Evolutionary conservation across 352 stramenopile species (phyloP), one percentile per base, ranked within the genome.

Genomic region (Peronospora tabacina): DNA sequence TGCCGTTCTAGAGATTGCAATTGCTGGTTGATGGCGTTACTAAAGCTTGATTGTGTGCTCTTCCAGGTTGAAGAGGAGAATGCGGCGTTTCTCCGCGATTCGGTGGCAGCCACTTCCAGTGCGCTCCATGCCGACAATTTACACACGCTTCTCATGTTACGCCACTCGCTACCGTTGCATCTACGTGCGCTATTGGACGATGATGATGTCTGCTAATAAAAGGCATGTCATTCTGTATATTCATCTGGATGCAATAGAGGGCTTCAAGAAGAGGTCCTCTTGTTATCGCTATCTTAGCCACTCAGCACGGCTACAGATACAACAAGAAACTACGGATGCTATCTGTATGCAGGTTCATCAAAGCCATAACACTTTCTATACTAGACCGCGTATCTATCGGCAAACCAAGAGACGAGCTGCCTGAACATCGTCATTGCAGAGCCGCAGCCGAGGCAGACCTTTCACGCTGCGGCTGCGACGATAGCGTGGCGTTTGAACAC

Each of bases 31-130:
- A 12, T 39, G 20, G 12, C 7, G 8, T 40, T 11, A 44, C 3
- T 39, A 13, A 26, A 26, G 22, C 7, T 26, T 48, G 19, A 20
- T 19, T 50, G 15, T 39, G 34, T 69, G 41, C 35, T 43, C 10
- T 16, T 36, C 6, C 45, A 90, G 76, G 72, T 90, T 32, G 77
- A 89, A 47, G 39, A 68, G 30, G 75, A 84, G 39, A 91, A 91
- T 49, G 52, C 56, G 6, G 52, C 66, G 13, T 91, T 77, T 47
- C 33, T 91, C 37, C 45, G 61, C 7, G 72, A 87, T 24, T 68
- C 54, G 28, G 61, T 88, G 40, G 33, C 49, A 15, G 58, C 60
- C 20, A 74, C 74, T 11, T 74, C 77, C 12, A 87, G 77, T 49
- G 35, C 44, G 5, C 52, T 87, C 29, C 74, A 88, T 55, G 67